Evolutionary conservation across 2,329 filamentous ascomycete species (phyloP).

Genomic region (Aspergillus pseudoviridinutans): DNA sequence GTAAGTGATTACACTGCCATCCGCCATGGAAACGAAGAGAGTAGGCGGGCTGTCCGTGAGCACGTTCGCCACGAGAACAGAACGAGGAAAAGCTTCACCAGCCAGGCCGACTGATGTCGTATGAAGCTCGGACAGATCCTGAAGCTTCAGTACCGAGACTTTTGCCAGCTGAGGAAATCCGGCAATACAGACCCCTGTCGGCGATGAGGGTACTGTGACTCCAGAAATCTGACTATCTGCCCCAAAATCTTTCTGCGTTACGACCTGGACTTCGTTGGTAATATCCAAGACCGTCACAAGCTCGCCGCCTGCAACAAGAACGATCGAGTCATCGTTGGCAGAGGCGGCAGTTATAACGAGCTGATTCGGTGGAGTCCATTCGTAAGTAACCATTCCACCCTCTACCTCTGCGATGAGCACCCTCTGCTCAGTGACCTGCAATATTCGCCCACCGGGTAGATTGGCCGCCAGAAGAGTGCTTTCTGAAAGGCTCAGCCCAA

Average conservation of each 20-base stretch:
- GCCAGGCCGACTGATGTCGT: slow-evolving; percentile 62
- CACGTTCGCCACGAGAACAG: slow-evolving; percentile 74
- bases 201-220: slow-evolving; percentile 65
- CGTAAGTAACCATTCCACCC: slow-evolving; percentile 42
- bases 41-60: slow-evolving; percentile 65
- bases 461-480: slow-evolving; percentile 70
- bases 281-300: slow-evolving; percentile 66
- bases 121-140: slow-evolving; percentile 61
- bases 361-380: slow-evolving; percentile 44
- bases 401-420: slow-evolving; percentile 60
- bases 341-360: slow-evolving; percentile 72
- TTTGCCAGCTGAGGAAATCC: slow-evolving; percentile 85
- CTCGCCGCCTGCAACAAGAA: slow-evolving; percentile 75
- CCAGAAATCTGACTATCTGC: slow-evolving; percentile 78
- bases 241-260: slow-evolving; percentile 58
- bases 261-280: slow-evolving; percentile 52
- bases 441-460: slow-evolving; percentile 57
- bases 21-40: slow-evolving; percentile 84
- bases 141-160: slow-evolving; percentile 68
- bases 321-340: slow-evolving; percentile 63
- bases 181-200: slow-evolving; percentile 66
- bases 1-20: slow-evolving; percentile 86
- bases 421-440: slow-evolving; percentile 70
- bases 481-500: slow-evolving; percentile 64
- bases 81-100: slow-evolving; percentile 74